phyloP scores from a whole-genome alignment of 2,329 filamentous ascomycete species.

The Pseudogymnoascus sp. region DNA sequence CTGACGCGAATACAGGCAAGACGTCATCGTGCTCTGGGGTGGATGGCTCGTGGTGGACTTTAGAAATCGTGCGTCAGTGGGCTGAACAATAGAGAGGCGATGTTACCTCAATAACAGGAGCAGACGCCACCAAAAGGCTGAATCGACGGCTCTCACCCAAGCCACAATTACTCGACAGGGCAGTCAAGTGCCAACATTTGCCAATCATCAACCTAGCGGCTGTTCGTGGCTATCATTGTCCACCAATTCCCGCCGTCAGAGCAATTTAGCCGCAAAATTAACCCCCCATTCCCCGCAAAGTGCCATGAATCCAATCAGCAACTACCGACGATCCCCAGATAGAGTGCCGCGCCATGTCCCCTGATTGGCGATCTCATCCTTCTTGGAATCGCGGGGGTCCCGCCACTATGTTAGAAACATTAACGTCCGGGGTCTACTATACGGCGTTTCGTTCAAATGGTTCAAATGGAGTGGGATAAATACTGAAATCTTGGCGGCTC shows the following conservation, averaged over 20 bases:
- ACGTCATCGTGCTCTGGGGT: neutral
- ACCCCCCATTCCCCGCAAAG: neutral
- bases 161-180: neutral
- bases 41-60: neutral
- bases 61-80: neutral
- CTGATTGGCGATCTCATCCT: neutral
- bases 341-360: neutral
- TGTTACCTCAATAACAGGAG: neutral
- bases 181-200: neutral
- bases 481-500: neutral
- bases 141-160: neutral
- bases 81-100: neutral
- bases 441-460: slow-evolving; percentile 2
- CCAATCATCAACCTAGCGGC: neutral
- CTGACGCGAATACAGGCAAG: neutral
- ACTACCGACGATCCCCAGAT: slow-evolving; percentile 2
- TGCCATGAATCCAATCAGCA: slow-evolving; percentile 6
- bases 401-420: slow-evolving; percentile 5
- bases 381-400: neutral
- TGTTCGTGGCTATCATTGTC: slow-evolving; percentile 1
- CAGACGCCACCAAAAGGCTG: slow-evolving; percentile 4
- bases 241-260: slow-evolving; percentile 4
- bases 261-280: neutral
- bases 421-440: neutral
- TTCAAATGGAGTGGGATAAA: slow-evolving; percentile 2